phyloP scores from a whole-genome alignment of 2,329 filamentous ascomycete species.

The Pseudopithomyces maydicus region DNA sequence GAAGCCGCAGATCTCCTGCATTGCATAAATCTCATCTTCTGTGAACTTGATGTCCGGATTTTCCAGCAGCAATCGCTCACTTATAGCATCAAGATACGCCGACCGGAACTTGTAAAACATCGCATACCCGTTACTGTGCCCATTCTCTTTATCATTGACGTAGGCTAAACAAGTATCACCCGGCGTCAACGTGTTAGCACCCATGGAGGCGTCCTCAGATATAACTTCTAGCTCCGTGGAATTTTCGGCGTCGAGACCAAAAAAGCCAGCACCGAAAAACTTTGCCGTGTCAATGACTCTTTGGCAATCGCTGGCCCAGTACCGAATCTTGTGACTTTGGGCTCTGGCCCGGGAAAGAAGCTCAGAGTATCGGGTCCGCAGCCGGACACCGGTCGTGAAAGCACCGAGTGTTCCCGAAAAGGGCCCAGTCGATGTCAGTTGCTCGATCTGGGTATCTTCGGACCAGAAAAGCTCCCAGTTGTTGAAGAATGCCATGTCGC shows the following conservation, averaged over 20 bases:
- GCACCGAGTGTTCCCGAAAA: constrained; percentile 61
- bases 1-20: constrained; percentile 68
- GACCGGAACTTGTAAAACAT: constrained; percentile 55
- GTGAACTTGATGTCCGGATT: constrained; percentile 51
- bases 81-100: constrained; percentile 55
- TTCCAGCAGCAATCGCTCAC: constrained; percentile 50
- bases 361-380: constrained; percentile 59
- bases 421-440: constrained; percentile 61
- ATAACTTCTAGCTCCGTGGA: constrained; percentile 54
- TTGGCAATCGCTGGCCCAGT: constrained; percentile 61
- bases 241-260: constrained; percentile 55
- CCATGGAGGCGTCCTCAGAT: constrained; percentile 56
- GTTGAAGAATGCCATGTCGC: constrained; percentile 60
- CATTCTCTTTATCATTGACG: constrained; percentile 44
- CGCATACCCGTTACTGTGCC: constrained; percentile 57
- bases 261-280: constrained; percentile 61
- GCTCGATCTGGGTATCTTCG: constrained; percentile 53
- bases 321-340: constrained; percentile 21
- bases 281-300: constrained; percentile 63
- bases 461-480: constrained; percentile 61
- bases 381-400: constrained; percentile 59
- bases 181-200: constrained; percentile 62
- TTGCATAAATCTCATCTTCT: constrained; percentile 58
- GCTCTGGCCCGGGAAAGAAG: constrained; percentile 43
- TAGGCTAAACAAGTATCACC: constrained; percentile 54